Percentiles rank a stretch among this genome's conserved stretches.
Evolutionary conservation across 108 stramenopile species (phyloP).

Genomic region (Epithemia pelagica): DNA sequence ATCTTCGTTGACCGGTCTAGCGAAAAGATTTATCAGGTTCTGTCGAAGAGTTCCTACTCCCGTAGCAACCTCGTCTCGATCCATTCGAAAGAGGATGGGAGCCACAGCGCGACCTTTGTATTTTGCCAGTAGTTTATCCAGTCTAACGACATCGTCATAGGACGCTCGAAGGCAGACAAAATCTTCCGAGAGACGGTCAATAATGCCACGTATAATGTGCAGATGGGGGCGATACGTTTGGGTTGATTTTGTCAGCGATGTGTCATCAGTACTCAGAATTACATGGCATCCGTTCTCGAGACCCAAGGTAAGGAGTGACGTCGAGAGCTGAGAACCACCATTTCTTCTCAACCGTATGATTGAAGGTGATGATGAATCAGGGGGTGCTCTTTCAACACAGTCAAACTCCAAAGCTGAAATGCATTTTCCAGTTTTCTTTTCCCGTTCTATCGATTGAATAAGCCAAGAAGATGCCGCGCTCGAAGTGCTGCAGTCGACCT

Average conservation of each 20-base stretch:
- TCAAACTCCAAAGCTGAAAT: conserved; percentile 57
- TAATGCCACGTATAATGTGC: conserved; percentile 55
- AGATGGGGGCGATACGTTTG: conserved; percentile 34
- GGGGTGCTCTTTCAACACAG: neutral
- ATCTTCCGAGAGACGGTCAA: conserved; percentile 28
- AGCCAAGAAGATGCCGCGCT: conserved; percentile 59
- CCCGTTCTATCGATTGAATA: conserved; percentile 36
- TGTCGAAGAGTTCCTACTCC: conserved; percentile 63
- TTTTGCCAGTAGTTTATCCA: conserved; percentile 24
- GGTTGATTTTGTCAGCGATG: neutral
- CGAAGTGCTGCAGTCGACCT: conserved; percentile 39
- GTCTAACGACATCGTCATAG: conserved; percentile 37
- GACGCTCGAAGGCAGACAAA: conserved; percentile 35
- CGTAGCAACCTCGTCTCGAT: conserved; percentile 54
- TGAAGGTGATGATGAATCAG: neutral
- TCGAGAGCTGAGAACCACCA: conserved; percentile 6
- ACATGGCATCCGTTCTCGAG: conserved; percentile 48
- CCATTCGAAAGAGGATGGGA: conserved; percentile 52
- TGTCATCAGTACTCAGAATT: conserved; percentile 62
- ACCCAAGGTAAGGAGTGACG: conserved; percentile 22
- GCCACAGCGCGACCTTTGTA: neutral
- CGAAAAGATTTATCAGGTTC: conserved; percentile 65
- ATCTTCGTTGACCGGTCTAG: conserved; percentile 11
- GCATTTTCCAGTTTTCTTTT: conserved; percentile 52
- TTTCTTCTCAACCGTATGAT: conserved; percentile 25